Conservation (phyloP, 2,329 filamentous ascomycete species). For the Aspergillus flavus region DNA sequence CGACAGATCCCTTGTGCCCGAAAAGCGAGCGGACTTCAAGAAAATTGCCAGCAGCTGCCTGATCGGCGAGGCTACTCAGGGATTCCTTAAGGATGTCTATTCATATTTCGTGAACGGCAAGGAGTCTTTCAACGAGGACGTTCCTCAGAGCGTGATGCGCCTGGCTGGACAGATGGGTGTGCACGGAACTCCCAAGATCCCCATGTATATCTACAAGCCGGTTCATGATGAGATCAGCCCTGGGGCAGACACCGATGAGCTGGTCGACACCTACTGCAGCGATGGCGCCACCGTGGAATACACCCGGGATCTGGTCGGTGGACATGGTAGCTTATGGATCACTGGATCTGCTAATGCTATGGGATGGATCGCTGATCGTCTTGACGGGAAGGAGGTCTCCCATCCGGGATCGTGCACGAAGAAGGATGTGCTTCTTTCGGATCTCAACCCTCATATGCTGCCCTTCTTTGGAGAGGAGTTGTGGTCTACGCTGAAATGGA, state of each 20-base stretch:
- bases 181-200: constrained; percentile 2
- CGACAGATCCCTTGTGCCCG: constrained; percentile 13
- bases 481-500: background rate
- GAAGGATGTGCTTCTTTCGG: background rate
- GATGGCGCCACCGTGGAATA: constrained; percentile 19
- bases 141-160: constrained; percentile 13
- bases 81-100: constrained; percentile 10
- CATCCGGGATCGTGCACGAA: background rate
- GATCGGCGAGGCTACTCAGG: constrained; percentile 5
- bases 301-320: background rate
- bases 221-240: constrained; percentile 32
- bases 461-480: background rate
- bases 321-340: background rate
- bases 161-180: constrained; percentile 19
- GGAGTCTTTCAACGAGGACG: constrained; percentile 10
- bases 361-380: constrained; percentile 1
- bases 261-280: constrained; percentile 19
- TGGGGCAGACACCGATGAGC: constrained; percentile 27
- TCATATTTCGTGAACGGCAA: constrained; percentile 13
- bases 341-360: background rate
- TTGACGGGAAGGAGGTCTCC: background rate
- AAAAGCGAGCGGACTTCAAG: constrained; percentile 12
- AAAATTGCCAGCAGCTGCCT: constrained; percentile 13
- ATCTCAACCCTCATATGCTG: background rate
- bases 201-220: constrained; percentile 33